Conservation (phyloP, 2,329 filamentous ascomycete genomes). For the Ascochyta clinopodiicola region DNA sequence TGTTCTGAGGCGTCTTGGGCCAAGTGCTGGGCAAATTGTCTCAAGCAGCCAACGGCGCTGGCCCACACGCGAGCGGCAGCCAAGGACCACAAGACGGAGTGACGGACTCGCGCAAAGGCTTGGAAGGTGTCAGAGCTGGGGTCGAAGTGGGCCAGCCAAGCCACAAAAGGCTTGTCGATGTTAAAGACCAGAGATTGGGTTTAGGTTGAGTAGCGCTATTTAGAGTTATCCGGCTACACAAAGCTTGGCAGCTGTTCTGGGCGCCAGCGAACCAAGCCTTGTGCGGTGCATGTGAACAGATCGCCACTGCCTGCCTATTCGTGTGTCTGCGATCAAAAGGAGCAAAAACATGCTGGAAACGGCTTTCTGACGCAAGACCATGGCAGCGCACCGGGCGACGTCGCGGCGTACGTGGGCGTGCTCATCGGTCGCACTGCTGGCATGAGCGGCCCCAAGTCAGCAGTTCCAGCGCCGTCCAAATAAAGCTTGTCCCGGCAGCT, state of each 20-base stretch:
- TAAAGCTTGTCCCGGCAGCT: slow-evolving; percentile 48
- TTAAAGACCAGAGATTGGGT: slow-evolving; percentile 44
- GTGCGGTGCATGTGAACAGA: slow-evolving; percentile 13
- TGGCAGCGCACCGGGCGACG: slow-evolving; percentile 1
- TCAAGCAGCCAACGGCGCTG: slow-evolving; percentile 16
- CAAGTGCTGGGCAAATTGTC: slow-evolving; percentile 36
- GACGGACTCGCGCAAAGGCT: slow-evolving; percentile 29
- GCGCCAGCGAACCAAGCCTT: slow-evolving; percentile 23
- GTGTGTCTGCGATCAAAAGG: neutral
- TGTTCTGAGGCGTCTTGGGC: slow-evolving; percentile 27
- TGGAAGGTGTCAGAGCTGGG: slow-evolving; percentile 36
- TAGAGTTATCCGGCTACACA: slow-evolving; percentile 28
- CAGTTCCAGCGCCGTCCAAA: slow-evolving; percentile 43
- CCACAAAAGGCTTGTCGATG: slow-evolving; percentile 43
- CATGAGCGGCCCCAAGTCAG: slow-evolving; percentile 27
- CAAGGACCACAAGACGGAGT: slow-evolving; percentile 38
- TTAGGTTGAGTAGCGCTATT: slow-evolving; percentile 41
- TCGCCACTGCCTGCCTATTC: slow-evolving; percentile 3
- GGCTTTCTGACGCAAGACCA: neutral
- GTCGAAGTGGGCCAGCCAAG: slow-evolving; percentile 30
- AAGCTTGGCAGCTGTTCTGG: slow-evolving; percentile 38
- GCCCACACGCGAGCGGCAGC: slow-evolving; percentile 21
- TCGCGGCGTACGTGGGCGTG: slow-evolving; percentile 16
- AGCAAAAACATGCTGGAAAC: neutral
- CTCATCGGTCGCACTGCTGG: slow-evolving; percentile 20